These are phyloP conservation scores for Epichloe uncinata DNA, from an alignment of 2,329 filamentous ascomycete genomes.

Conservation along the genomic window DNA sequence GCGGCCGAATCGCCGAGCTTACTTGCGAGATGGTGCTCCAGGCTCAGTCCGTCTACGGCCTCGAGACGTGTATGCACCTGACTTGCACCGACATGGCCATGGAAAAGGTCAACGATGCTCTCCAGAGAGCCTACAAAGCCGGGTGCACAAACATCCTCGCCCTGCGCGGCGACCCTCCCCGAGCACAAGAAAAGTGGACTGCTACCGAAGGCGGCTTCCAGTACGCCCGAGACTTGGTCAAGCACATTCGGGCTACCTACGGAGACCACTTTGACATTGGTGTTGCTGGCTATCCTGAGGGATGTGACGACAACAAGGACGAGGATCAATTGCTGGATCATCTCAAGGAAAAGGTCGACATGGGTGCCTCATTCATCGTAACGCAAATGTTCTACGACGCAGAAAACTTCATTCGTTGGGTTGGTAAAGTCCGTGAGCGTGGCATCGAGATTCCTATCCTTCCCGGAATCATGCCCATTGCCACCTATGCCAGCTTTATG, in stretches of 20 bases:
- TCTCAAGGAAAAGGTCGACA: constrained; percentile 93
- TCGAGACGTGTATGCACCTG: constrained; percentile 98
- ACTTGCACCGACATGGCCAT: constrained; percentile 97
- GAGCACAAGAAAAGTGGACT: constrained; percentile 90
- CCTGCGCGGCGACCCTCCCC: constrained; percentile 80
- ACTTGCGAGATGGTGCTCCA: constrained; percentile 97
- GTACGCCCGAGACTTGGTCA: constrained; percentile 84
- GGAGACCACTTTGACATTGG: constrained; percentile 79
- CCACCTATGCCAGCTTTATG: constrained; percentile 86
- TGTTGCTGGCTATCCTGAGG: constrained; percentile 92
- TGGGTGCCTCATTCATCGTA: constrained; percentile 84
- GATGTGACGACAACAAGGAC: constrained; percentile 83
- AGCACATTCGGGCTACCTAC: constrained; percentile 66
- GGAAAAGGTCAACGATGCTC: constrained; percentile 79
- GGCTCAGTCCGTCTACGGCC: constrained; percentile 84
- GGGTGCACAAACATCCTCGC: constrained; percentile 97
- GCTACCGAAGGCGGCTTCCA: constrained; percentile 75
- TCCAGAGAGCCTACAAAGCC: constrained; percentile 79
- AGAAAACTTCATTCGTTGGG: constrained; percentile 89
- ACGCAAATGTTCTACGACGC: constrained; percentile 99
- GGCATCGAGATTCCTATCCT: constrained; percentile 78
- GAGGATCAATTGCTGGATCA: constrained; percentile 78
- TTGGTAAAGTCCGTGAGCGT: constrained; percentile 67
- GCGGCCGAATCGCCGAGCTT: constrained; percentile 77
- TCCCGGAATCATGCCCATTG: constrained; percentile 78